These are phyloP conservation scores for Stipa capillata DNA, from an alignment of 176 grass and related monocot species.

Conservation along the genomic window DNA sequence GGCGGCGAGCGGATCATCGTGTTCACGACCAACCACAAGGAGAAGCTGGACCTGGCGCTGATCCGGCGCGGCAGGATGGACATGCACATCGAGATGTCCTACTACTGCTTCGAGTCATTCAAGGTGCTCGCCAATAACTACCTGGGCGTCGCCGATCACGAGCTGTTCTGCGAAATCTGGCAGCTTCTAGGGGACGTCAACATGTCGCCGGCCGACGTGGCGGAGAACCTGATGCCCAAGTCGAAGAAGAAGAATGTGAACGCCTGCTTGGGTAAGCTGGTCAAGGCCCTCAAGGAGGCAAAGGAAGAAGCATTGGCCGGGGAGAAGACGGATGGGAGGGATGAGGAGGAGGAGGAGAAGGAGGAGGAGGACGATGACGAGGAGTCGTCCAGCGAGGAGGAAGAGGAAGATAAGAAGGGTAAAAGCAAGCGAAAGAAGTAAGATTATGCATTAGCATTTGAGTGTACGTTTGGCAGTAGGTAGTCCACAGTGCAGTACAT, in stretches of 20 bases:
- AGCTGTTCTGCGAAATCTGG: neutral
- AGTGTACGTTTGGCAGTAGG: too few relatives aligned
- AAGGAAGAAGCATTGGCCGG: neutral
- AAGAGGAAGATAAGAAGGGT: too few relatives aligned
- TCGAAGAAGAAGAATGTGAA: slow-evolving; percentile 15
- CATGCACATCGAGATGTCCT: slow-evolving; percentile 59
- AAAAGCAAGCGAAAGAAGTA: too few relatives aligned
- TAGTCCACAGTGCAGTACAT: too few relatives aligned
- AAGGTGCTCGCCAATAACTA: slow-evolving; percentile 57
- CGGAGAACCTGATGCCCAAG: slow-evolving; percentile 44
- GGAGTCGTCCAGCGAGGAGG: too few relatives aligned
- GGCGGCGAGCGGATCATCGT: slow-evolving; percentile 57
- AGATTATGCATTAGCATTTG: too few relatives aligned
- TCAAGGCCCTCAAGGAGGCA: slow-evolving; percentile 11
- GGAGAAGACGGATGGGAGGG: too few relatives aligned
- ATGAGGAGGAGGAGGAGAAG: too few relatives aligned
- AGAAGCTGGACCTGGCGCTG: slow-evolving; percentile 55
- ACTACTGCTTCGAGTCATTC: slow-evolving; percentile 41
- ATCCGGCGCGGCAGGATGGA: slow-evolving; percentile 65
- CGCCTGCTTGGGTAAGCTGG: neutral
- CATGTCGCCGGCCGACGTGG: too few relatives aligned
- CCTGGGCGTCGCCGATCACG: slow-evolving; percentile 2
- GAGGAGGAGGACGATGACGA: too few relatives aligned
- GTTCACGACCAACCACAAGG: slow-evolving; percentile 61
- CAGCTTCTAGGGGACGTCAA: slow-evolving; percentile 31